Evolutionary conservation across 371 early-diverging fungal genomes (phyloP).

Genomic region (Capillidium rhysosporum): DNA sequence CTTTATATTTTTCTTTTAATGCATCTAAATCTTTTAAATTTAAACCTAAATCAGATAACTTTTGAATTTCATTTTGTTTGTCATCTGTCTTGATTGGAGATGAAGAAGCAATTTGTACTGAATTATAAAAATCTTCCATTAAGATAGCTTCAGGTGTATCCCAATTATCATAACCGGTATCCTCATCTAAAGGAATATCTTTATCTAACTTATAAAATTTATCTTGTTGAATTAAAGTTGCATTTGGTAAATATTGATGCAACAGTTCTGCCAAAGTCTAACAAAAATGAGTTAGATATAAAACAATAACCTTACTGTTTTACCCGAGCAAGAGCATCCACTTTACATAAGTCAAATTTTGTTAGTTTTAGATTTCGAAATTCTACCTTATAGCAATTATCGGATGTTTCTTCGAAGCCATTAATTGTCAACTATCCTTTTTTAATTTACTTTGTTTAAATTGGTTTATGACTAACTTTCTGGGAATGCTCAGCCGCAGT

Average conservation of each 20-base stretch:
- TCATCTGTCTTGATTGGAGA: background rate
- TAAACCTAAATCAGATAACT: conserved; percentile 6
- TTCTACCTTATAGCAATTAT: too few relatives aligned
- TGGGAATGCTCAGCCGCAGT: too few relatives aligned
- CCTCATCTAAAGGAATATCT: conserved; percentile 40
- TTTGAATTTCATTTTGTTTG: background rate
- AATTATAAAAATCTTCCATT: conserved; percentile 20
- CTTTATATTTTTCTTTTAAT: background rate
- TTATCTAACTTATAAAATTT: conserved; percentile 46
- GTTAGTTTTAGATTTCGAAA: too few relatives aligned
- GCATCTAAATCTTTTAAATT: background rate
- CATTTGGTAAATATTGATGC: conserved; percentile 30
- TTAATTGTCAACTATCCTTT: too few relatives aligned
- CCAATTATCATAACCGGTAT: conserved; percentile 53
- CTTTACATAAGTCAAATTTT: conserved; percentile 4
- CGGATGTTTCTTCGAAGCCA: too few relatives aligned
- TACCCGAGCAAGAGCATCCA: conserved; percentile 44
- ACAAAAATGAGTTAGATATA: background rate
- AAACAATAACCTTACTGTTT: conserved; percentile 21
- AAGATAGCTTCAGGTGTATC: conserved; percentile 68
- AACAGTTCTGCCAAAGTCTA: conserved; percentile 42
- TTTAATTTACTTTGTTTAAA: too few relatives aligned
- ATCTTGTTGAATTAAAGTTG: conserved; percentile 56
- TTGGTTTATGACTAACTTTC: too few relatives aligned
- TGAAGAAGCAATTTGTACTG: background rate